Evolutionary conservation across 805 yeast species (phyloP).

Genomic region (Metschnikowia cubensis): DNA sequence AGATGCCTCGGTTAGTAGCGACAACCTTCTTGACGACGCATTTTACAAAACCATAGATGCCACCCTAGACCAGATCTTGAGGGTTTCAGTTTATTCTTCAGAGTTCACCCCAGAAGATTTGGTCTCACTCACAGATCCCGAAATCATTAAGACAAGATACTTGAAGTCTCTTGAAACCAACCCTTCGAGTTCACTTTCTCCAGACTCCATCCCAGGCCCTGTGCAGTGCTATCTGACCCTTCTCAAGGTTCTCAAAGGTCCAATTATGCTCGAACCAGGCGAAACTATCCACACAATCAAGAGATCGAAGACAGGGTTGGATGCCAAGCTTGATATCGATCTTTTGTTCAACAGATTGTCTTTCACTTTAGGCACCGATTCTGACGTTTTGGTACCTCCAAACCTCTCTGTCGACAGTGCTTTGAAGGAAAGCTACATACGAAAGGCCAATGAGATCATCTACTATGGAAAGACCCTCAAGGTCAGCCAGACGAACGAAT

Average conservation of each 20-base stretch:
- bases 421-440: conserved; percentile 47
- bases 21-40: conserved; percentile 30
- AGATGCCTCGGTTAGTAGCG: conserved; percentile 7
- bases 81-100: conserved; percentile 50
- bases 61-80: conserved; percentile 29
- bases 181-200: conserved; percentile 24
- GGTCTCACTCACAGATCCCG: conserved; percentile 41
- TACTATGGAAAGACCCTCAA: conserved; percentile 26
- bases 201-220: conserved; percentile 46
- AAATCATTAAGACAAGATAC: conserved; percentile 51
- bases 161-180: conserved; percentile 29
- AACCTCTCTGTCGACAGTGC: conserved; percentile 24
- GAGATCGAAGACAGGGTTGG: conserved; percentile 47
- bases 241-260: conserved; percentile 63
- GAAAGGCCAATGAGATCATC: conserved; percentile 53
- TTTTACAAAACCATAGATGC: conserved; percentile 27
- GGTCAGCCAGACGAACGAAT: conserved; percentile 11
- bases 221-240: conserved; percentile 58
- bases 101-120: conserved; percentile 50
- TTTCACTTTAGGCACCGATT: conserved; percentile 32
- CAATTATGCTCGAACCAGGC: conserved; percentile 44
- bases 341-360: conserved; percentile 46
- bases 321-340: conserved; percentile 53
- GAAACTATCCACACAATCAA: conserved; percentile 54
- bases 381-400: conserved; percentile 48